Conservation (phyloP, 257 asterid genomes). For the Solanum commersonii region DNA sequence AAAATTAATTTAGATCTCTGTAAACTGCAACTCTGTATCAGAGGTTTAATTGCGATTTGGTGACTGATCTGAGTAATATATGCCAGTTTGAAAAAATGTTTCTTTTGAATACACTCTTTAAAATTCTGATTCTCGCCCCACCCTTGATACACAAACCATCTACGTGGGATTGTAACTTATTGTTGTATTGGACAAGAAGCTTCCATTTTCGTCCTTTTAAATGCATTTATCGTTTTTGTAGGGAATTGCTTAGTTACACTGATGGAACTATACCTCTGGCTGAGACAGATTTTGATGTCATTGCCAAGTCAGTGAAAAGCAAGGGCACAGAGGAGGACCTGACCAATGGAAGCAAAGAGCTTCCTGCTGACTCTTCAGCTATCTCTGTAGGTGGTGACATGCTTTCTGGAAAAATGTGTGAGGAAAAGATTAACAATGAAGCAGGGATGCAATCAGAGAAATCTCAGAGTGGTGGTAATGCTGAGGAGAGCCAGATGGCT, state of each 20-base stretch:
- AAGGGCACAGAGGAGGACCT: constrained; percentile 5
- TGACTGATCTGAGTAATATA: neutral
- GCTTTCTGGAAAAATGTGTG: neutral
- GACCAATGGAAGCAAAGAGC: constrained; percentile 14
- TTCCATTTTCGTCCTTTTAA: neutral
- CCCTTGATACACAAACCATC: neutral
- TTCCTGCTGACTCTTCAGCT: constrained; percentile 16
- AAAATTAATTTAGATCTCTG: neutral
- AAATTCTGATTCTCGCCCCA: neutral
- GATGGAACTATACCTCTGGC: constrained; percentile 67
- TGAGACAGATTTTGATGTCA: constrained; percentile 69
- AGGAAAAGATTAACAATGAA: constrained; percentile 5
- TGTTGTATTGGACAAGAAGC: neutral
- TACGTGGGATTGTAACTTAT: neutral
- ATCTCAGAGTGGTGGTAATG: constrained; percentile 17
- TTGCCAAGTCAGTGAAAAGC: constrained; percentile 32
- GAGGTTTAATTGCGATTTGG: neutral
- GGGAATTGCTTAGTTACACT: constrained; percentile 71
- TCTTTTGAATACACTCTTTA: neutral
- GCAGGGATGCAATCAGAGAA: constrained; percentile 18
- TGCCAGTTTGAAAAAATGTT: neutral
- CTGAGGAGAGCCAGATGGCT: constrained; percentile 47
- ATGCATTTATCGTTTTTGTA: constrained; percentile 7
- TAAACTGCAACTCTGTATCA: neutral
- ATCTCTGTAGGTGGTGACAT: constrained; percentile 7